Conservation (phyloP, 169 alveolate species). For the Babesia sp. region DNA sequence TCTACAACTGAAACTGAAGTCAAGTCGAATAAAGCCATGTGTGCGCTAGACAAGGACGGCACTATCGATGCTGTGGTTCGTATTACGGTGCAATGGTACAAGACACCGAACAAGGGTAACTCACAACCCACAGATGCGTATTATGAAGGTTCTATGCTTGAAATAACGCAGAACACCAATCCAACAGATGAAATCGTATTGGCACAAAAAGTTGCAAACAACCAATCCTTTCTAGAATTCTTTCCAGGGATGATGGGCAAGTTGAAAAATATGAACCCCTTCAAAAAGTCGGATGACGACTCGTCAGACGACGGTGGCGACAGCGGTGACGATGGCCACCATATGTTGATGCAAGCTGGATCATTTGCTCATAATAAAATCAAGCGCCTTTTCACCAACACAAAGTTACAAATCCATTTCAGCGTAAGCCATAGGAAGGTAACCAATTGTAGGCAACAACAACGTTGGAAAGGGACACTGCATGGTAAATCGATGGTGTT, state of each 20-base stretch:
- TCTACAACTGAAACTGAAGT: slow-evolving; percentile 20
- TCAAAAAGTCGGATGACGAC: slow-evolving; percentile 13
- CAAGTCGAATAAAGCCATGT: slow-evolving; percentile 2
- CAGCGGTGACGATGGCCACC: background rate
- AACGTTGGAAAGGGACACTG: slow-evolving; percentile 49
- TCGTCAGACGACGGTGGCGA: slow-evolving; percentile 26
- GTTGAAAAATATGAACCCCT: background rate
- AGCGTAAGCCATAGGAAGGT: slow-evolving; percentile 34
- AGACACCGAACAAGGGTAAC: slow-evolving; percentile 16
- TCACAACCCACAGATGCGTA: background rate
- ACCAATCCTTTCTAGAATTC: background rate
- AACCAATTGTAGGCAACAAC: slow-evolving; percentile 46
- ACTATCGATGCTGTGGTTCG: slow-evolving; percentile 31
- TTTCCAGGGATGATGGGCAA: background rate
- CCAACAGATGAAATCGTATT: background rate
- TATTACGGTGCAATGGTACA: slow-evolving; percentile 60
- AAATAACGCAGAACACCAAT: background rate
- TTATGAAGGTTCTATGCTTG: background rate
- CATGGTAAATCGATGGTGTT: slow-evolving; percentile 23
- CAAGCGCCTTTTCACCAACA: slow-evolving; percentile 1
- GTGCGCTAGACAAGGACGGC: slow-evolving; percentile 41
- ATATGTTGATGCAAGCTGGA: background rate
- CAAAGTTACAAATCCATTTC: slow-evolving; percentile 51
- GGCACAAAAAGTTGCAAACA: background rate
- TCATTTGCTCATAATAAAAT: background rate